These are phyloP conservation scores for Pascua sp. DNA, from an alignment of 1,284 basidiomycete genomes.

Conservation along the genomic window DNA sequence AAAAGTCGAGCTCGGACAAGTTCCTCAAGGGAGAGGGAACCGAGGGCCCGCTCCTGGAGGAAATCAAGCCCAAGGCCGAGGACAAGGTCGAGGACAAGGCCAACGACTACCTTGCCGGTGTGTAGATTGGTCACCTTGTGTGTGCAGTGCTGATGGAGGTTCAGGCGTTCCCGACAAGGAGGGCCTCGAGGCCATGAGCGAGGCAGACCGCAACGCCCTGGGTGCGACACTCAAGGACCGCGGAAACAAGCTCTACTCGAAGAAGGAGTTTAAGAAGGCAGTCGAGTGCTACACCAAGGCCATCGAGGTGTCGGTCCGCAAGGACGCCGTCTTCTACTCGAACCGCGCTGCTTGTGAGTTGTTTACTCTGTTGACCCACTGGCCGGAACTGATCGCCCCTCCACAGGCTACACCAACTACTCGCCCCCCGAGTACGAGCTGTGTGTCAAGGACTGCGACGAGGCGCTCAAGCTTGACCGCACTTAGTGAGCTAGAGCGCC, in stretches of 20 bases:
- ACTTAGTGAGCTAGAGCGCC: constrained; percentile 56
- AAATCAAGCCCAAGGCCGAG: constrained; percentile 52
- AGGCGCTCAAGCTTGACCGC: constrained; percentile 78
- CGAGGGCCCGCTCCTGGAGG: constrained; percentile 73
- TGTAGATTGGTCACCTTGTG: not conserved
- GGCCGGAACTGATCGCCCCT: not conserved
- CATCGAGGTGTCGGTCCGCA: constrained; percentile 75
- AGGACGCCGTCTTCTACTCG: constrained; percentile 92
- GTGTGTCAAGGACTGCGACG: constrained; percentile 87
- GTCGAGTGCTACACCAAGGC: constrained; percentile 86
- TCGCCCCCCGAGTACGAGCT: constrained; percentile 74
- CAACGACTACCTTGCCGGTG: constrained; percentile 46
- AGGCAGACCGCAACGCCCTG: constrained; percentile 62
- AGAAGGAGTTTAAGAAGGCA: constrained; percentile 71
- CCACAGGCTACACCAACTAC: constrained; percentile 86
- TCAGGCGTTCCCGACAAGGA: constrained; percentile 37
- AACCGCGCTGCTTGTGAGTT: constrained; percentile 90
- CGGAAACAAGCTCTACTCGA: constrained; percentile 85
- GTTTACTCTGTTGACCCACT: not conserved
- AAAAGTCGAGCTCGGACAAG: constrained; percentile 53
- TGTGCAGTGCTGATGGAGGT: not conserved
- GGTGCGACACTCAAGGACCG: constrained; percentile 79
- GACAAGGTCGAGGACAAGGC: constrained; percentile 42
- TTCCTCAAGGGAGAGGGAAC: constrained; percentile 43
- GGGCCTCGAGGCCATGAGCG: constrained; percentile 33